Base-by-base conservation (phyloP, 208 protist genomes). In the Leishmania major region DNA sequence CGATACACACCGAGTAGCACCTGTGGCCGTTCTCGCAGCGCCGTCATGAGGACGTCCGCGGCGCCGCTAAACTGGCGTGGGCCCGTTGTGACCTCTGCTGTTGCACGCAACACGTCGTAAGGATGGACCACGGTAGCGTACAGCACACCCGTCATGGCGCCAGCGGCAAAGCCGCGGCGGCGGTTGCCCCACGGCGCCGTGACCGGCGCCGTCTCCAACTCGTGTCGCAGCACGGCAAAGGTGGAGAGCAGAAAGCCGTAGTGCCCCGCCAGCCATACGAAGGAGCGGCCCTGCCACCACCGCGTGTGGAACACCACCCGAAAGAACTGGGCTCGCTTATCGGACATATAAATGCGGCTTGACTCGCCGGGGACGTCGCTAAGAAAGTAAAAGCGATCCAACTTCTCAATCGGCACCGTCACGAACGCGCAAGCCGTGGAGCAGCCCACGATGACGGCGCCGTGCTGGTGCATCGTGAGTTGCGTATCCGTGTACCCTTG, bases 301-400 rank as follows among this genome's bases (percentile, higher is more conserved):
- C 80, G 84, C 28, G 91, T 91, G 73, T 82, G 78, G 76, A 97
- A 90, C 17, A 97, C 79, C 40, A 89, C 88, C 35, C 90, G 89
- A 66, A 95, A 94, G 70, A 97, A 92, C 79, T 94, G 88, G 19
- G 91, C 92, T 8, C 92, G 89, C 84, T 95, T 97, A 75, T 97
- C 94, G 11, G 91, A 94, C 49, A 90, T 81, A 60, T 88, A 93
- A 49, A 95, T 90, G 66, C 92, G 94, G 35, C 86, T 92, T 3
- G 86, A 90, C 84, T 95, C 94, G 4, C 94, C 94, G 0, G 94
- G 92, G 2, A 96, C 91, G 70, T 97, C 92, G 62, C 85, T 88
- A 22, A 97, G 77, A 72, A 97, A 97, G 83, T 93, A 97, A 73
- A 97, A 93, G n/a, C 83, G 64, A 17, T 93, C 85, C 13, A 95